Base-by-base conservation (phyloP, 139 green algal species). In the Nannochloris sp. region DNA sequence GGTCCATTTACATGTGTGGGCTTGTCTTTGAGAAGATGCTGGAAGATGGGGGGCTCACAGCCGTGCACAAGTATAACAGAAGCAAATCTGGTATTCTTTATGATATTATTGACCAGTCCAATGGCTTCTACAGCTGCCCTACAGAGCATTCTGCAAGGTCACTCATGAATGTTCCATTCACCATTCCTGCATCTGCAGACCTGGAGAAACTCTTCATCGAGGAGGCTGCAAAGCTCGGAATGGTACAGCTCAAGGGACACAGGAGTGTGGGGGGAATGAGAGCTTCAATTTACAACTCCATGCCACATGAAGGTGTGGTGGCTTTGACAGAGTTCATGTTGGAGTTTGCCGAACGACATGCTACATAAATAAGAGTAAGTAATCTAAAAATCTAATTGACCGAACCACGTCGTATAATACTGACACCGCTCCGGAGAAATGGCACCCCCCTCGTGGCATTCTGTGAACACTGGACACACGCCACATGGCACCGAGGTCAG, bases 111-210 rank as follows among this genome's bases (percentile, higher is more conserved):
- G 76, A 80, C 5, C 60, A 16, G 40, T 88, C 75, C 59, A 78
- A 87, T 36, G 91, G 91, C 65, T 97, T 96, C 77, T 97, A 94
- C 79, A 71, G 67, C 67, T 88, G 66, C 64, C 94, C 94, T 0
- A 90, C 97, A 10, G 89, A 88, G 58, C 76, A 78, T 26, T 76
- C 75, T 14, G 82, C 78, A 28, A 84, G 88, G 63, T 97, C 89
- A 12, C 59, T 80, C 37, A 99, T 98, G 93, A 99, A 99, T 79
- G 88, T 98, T 66, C 94, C 94, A 33, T 98, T 99, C 84, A 97
- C 91, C 40, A 96, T 98, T 69, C 89, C 86, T 53, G 78, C 68
- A 46, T 82, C 72, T 56, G 63, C 83, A 2, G 91, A 97, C 56
- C 78, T 97, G 40, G 89, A 95, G 66, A 81, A 80, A 60, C 69